These are phyloP conservation scores for Umbelopsis vinacea DNA, from an alignment of 192 early-diverging fungal species.

Conservation along the genomic window DNA sequence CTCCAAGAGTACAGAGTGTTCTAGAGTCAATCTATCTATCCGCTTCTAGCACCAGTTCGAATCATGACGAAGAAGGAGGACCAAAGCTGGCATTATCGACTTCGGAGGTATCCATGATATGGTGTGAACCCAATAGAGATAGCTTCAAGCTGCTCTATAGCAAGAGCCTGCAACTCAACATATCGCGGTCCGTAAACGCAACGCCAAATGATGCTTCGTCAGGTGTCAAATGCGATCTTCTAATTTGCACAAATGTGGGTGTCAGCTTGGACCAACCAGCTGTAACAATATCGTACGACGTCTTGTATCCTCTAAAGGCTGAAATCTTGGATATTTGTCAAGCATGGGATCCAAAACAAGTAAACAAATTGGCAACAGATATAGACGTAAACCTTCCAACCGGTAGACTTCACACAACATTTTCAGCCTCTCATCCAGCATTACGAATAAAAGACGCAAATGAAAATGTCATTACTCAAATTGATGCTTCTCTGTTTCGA, in stretches of 20 bases:
- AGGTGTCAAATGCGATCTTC: background rate
- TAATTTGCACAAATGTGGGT: background rate
- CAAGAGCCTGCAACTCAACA: background rate
- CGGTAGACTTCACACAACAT: background rate
- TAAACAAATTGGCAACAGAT: background rate
- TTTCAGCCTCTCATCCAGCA: background rate
- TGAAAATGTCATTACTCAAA: background rate
- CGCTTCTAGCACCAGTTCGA: background rate
- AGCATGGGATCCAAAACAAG: background rate
- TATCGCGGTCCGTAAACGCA: background rate
- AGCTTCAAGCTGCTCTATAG: background rate
- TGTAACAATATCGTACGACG: background rate
- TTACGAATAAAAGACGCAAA: conserved; percentile 1
- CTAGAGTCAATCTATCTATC: background rate
- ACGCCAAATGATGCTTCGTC: background rate
- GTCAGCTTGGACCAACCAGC: background rate
- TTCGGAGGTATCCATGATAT: background rate
- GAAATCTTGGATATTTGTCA: background rate
- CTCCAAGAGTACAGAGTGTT: background rate
- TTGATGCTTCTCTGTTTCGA: background rate
- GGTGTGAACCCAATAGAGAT: background rate
- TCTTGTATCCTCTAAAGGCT: background rate
- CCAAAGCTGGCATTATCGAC: background rate
- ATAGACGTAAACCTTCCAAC: background rate
- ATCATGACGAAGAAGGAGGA: background rate